Base-by-base conservation (phyloP, 768 basidiomycete genomes). In the Terana coerulea region DNA sequence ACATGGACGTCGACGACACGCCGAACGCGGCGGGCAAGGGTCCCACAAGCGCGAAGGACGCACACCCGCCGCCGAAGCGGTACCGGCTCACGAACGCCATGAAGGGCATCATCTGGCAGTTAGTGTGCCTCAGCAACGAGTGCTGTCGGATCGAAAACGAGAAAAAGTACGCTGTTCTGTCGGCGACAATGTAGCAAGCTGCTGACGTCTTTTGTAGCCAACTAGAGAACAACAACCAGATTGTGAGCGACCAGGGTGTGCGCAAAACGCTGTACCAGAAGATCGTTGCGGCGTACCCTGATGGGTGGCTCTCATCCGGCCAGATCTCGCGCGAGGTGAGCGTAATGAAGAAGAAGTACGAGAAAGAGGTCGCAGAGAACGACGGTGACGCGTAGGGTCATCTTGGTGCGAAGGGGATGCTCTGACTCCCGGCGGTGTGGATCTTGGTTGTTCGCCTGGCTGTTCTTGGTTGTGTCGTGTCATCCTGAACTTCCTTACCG, bases 261-360 rank as follows among this genome's bases (percentile, higher is more conserved):
- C 73, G 91, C 46, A 95, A 94, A 72, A 70, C 74, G 5, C 67
- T 94, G 7, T 95, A 94, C 69, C 84, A 91, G 65, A 88, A 84
- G 83, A 90, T 93, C 51, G 85, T 91, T 0, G 77, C 76, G n/a
- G 81, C 81, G 1, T 93, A 89, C 67, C 91, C 90, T 0, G 74
- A 83, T 0, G 88, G 88, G 11, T 93, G 91, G 91, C 81, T 92
- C 72, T 82, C 84, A 25, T 89, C 88, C 2, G 87, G 89, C 3
- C 87, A 90, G 65, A 88, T 93, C 53, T 91, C 88, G 29, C 77
- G 91, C 61, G 91, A 93, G 75, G 88, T 91, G 78, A 89, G 87
- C 62, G 80, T 84, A 6, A 87, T 91, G 80, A 91, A 91, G 74
- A 91, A 91, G 75, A 81, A 76, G 57, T 75, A 80, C 54, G 88